Conservation (phyloP, 805 yeast species). For the Saturnispora saitoi region DNA sequence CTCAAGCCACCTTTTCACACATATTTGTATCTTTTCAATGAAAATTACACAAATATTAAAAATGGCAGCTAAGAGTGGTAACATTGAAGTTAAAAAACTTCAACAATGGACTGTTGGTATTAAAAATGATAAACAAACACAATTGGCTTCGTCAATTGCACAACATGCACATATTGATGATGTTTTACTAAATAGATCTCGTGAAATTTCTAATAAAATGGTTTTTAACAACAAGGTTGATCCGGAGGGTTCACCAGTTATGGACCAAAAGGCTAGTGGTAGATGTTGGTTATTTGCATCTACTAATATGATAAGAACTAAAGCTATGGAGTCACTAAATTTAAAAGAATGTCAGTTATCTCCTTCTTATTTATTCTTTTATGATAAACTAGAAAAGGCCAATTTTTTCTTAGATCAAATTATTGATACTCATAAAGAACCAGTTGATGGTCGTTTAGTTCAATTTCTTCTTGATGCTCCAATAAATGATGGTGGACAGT, state of each 20-base stretch:
- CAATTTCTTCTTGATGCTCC: constrained; percentile 60
- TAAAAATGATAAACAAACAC: constrained; percentile 22
- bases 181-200: constrained; percentile 31
- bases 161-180: constrained; percentile 32
- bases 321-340: constrained; percentile 52
- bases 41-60: background rate
- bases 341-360: constrained; percentile 65
- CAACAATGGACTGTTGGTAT: constrained; percentile 24
- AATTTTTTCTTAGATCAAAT: constrained; percentile 74
- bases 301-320: constrained; percentile 60
- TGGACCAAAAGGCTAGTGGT: constrained; percentile 69
- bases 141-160: constrained; percentile 26
- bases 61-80: background rate
- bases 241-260: constrained; percentile 53
- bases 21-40: background rate
- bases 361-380: constrained; percentile 72
- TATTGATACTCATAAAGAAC: constrained; percentile 57
- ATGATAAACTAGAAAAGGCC: constrained; percentile 80
- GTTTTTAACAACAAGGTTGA: constrained; percentile 37
- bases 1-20: background rate
- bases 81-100: constrained; percentile 10
- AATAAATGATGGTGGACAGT: constrained; percentile 80
- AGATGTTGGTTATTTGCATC: constrained; percentile 89
- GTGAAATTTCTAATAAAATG: constrained; percentile 26
- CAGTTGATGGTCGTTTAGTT: constrained; percentile 60